Base-by-base conservation (phyloP, 1,284 basidiomycete genomes). In the Irpex sp. region DNA sequence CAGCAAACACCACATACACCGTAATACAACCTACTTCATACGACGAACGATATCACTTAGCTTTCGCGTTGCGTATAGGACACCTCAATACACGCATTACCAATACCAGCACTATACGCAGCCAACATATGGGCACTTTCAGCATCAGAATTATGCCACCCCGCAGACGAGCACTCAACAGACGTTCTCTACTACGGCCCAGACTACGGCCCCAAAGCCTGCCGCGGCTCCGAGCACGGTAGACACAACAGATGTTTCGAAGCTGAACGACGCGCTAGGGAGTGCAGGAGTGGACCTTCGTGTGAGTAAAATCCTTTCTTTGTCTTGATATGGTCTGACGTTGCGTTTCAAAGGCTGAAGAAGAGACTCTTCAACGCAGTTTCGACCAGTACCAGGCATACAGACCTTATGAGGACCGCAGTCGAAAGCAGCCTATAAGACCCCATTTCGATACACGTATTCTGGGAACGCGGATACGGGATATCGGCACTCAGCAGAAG, bases 281-380 rank as follows among this genome's bases (percentile, higher is more conserved):
- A 92, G 89, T 70, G 91, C 91, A 11, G 92, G 92, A 13, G 89
- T 94, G 5, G 92, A 94, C 77, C 77, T 93, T 44, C 78, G 89
- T 71, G 91, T 91, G 69, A 66, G 81, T 76, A 21, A 44, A 36
- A 47, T 13, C 37, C 9, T 51, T 1, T 54, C 9, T 44, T 44
- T 44, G 51, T 3, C 52, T 11, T 57, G 5, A 37, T 37, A 13
- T 4, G 31, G 6, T 40, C 34, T 31, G 58, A 47, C 44, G 40
- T 34, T 11, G 40, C 4, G 26, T 34, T 21, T 62, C 34, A 21
- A 64, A 93, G 91, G 92, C 92, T 0, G 91, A 93, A 73, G 91
- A 93, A 76, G 92, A 92, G 72, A 82, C 84, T 3, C 76, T 93
- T 1, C 89, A 92, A 68, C 80, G 88, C 52, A 79, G 83, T 1